Percentiles rank a stretch among this genome's conserved stretches.
Evolutionary conservation across 2,329 filamentous ascomycete species (phyloP).

Genomic region (Colletotrichum sansevieriae): DNA sequence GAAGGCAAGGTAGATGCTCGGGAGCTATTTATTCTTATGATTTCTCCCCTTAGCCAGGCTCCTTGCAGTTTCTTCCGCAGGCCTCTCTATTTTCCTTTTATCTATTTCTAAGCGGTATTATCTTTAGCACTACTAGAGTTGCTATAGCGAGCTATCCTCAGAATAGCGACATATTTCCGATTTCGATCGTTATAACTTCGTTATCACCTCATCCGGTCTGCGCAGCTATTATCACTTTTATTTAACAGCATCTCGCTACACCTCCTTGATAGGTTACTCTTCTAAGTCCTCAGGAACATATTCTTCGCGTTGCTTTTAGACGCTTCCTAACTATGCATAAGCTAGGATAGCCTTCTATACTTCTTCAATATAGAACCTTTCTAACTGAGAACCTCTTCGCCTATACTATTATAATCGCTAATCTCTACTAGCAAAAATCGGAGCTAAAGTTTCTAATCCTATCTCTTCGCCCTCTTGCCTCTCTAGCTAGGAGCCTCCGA

Average conservation of each 20-base stretch:
- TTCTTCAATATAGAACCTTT: not conserved
- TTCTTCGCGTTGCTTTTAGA: not conserved
- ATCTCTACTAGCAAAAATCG: not conserved
- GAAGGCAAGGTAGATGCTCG: not conserved
- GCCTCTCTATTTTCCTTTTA: not conserved
- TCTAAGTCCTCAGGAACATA: not conserved
- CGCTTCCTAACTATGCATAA: not conserved
- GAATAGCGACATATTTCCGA: not conserved
- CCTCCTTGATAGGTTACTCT: not conserved
- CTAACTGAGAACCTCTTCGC: not conserved
- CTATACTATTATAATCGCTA: not conserved
- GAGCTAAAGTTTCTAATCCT: not conserved
- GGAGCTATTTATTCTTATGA: not conserved
- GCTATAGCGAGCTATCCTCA: not conserved
- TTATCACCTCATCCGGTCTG: not conserved
- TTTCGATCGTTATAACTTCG: not conserved
- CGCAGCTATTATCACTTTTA: not conserved
- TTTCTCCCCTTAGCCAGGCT: not conserved
- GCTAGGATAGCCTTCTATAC: not conserved
- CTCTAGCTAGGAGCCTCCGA: not conserved
- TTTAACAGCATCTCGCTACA: not conserved
- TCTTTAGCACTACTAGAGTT: not conserved
- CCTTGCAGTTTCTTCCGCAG: not conserved
- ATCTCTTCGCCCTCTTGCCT: not conserved
- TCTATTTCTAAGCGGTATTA: not conserved